A percentile compares a stretch with the other conserved stretches of the same genome.
phyloP scores from a whole-genome alignment of 2,329 filamentous ascomycete genomes.

The Neonectria hederae region DNA sequence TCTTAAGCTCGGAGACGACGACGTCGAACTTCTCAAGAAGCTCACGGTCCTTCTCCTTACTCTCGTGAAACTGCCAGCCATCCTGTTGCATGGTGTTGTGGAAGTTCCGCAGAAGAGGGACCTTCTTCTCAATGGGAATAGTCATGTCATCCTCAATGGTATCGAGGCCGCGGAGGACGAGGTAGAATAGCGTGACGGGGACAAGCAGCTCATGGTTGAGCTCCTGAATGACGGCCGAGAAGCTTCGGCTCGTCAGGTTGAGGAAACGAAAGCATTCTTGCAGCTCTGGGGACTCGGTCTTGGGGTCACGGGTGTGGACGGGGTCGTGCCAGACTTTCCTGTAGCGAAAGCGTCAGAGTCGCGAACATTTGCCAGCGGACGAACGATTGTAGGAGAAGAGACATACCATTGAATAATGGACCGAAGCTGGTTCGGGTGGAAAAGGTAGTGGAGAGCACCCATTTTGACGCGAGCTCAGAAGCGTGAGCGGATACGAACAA shows the following conservation, averaged over 20 bases:
- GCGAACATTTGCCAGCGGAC: not conserved
- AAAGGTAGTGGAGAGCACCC: slow-evolving; percentile 74
- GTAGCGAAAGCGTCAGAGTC: slow-evolving; percentile 35
- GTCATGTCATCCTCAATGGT: slow-evolving; percentile 99
- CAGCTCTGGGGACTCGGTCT: slow-evolving; percentile 78
- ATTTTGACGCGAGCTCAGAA: slow-evolving; percentile 53
- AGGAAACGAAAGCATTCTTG: slow-evolving; percentile 88
- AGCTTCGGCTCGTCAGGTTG: slow-evolving; percentile 89
- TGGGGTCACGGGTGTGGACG: slow-evolving; percentile 82
- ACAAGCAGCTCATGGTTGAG: slow-evolving; percentile 93
- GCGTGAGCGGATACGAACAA: slow-evolving; percentile 19
- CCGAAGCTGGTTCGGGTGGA: slow-evolving; percentile 82
- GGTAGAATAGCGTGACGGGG: slow-evolving; percentile 90
- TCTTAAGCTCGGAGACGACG: slow-evolving; percentile 86
- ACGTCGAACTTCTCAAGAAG: slow-evolving; percentile 92
- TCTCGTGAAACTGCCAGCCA: slow-evolving; percentile 90
- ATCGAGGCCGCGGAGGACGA: slow-evolving; percentile 89
- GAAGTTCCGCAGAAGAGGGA: slow-evolving; percentile 86
- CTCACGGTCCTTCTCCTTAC: slow-evolving; percentile 93
- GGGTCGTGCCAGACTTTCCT: slow-evolving; percentile 98
- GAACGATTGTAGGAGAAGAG: not conserved
- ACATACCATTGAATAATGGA: slow-evolving; percentile 88
- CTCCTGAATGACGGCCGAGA: slow-evolving; percentile 92
- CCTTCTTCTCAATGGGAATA: slow-evolving; percentile 81
- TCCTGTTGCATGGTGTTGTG: slow-evolving; percentile 80